Percentiles rank a stretch among this genome's conserved stretches.
phyloP scores from a whole-genome alignment of 371 early-diverging fungal species.

The Apophysomyces trapeziformis region DNA sequence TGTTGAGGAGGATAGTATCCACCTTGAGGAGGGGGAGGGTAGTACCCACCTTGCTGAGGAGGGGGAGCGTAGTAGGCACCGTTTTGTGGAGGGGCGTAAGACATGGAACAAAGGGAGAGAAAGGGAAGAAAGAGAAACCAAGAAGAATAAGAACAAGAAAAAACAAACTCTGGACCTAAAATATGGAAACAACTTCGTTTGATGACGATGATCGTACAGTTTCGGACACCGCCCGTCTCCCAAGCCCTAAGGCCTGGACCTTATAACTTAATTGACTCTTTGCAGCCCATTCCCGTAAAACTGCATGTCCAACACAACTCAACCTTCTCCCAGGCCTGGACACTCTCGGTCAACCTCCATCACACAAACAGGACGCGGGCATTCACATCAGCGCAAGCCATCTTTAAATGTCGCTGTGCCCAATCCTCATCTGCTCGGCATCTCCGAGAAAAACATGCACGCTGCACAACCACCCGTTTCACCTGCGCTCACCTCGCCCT shows the following conservation, averaged over 20 bases:
- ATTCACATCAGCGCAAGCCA: constrained; percentile 34
- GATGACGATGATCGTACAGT: constrained; percentile 12
- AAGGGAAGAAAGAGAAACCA: background rate
- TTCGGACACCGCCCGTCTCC: constrained; percentile 7
- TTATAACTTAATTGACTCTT: background rate
- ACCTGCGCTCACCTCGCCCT: constrained; percentile 7
- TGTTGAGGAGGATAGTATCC: constrained; percentile 19
- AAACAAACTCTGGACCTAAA: background rate
- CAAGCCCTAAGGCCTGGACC: too few relatives aligned
- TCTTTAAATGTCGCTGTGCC: constrained; percentile 22
- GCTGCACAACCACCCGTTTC: constrained; percentile 2
- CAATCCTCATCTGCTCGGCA: constrained; percentile 24
- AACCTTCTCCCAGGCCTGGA: constrained; percentile 10
- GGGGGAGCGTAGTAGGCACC: constrained; percentile 1
- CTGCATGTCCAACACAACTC: constrained; percentile 16
- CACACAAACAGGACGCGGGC: constrained; percentile 23
- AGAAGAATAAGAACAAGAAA: background rate
- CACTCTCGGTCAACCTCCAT: constrained; percentile 33
- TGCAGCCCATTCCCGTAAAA: constrained; percentile 7
- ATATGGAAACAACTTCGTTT: background rate
- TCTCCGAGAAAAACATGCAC: constrained; percentile 19
- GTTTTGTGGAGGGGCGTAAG: constrained; percentile 7
- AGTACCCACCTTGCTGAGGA: constrained; percentile 16
- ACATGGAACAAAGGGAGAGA: background rate
- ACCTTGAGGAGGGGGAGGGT: constrained; percentile 8